These are phyloP conservation scores for Phytophthora podocarpi DNA, from an alignment of 352 stramenopile genomes.

Conservation along the genomic window DNA sequence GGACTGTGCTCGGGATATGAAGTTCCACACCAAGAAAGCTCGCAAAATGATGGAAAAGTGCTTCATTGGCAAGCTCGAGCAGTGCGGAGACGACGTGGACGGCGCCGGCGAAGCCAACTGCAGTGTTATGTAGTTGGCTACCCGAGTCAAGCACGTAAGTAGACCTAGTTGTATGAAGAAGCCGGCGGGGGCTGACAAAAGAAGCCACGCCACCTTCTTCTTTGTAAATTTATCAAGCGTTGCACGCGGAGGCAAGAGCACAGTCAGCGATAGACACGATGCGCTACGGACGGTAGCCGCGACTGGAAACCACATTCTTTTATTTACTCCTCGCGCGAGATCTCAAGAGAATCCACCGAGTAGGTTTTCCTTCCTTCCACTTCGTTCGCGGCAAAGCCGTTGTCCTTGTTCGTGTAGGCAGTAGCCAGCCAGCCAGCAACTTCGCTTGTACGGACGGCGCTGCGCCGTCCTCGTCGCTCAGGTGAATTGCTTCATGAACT, in stretches of 20 bases:
- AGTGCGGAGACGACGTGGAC: conserved; percentile 54
- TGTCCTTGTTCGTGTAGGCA: too few relatives aligned
- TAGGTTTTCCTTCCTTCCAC: background rate
- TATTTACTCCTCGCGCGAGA: conserved; percentile 24
- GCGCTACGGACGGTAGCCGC: background rate
- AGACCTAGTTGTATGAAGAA: conserved; percentile 23
- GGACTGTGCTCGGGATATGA: conserved; percentile 81
- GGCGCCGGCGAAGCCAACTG: conserved; percentile 48
- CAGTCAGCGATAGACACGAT: conserved; percentile 1
- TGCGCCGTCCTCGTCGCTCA: too few relatives aligned
- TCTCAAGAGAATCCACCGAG: conserved; percentile 1
- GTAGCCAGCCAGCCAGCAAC: too few relatives aligned
- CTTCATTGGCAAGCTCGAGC: conserved; percentile 77
- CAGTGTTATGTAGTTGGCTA: conserved; percentile 83
- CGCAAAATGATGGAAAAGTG: conserved; percentile 82
- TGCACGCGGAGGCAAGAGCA: too few relatives aligned
- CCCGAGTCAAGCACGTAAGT: too few relatives aligned
- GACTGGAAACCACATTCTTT: conserved; percentile 16
- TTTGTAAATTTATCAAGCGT: conserved; percentile 40
- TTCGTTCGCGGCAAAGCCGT: background rate
- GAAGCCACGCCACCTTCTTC: background rate
- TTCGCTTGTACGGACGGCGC: too few relatives aligned
- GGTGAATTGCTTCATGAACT: conserved; percentile 96
- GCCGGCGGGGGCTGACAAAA: background rate
- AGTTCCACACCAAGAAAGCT: conserved; percentile 81